These are phyloP conservation scores for Solanum chiquidenum DNA, from an alignment of 257 asterid species.

Conservation along the genomic window DNA sequence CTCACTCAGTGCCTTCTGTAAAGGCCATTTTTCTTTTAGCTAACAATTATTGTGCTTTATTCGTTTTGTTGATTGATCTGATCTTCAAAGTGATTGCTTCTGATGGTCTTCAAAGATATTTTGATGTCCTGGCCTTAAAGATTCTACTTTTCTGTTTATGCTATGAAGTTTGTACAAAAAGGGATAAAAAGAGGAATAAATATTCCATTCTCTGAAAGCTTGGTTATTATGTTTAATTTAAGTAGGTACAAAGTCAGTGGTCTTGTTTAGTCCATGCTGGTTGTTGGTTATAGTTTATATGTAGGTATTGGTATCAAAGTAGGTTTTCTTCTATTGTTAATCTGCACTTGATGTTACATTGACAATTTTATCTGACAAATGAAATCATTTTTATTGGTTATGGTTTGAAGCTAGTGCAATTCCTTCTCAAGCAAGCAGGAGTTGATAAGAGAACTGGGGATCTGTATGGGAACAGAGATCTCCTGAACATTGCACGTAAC, in stretches of 20 bases:
- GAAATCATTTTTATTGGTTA: conserved; percentile 4
- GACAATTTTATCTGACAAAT: background rate
- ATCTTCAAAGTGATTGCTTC: background rate
- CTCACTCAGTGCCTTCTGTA: background rate
- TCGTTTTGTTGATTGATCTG: background rate
- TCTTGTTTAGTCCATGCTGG: background rate
- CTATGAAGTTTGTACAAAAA: background rate
- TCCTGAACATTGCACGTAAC: conserved; percentile 81
- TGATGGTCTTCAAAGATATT: background rate
- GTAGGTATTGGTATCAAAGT: background rate
- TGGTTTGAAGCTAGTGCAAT: conserved; percentile 82
- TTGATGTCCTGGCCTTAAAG: background rate
- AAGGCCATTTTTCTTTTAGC: background rate
- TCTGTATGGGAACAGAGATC: conserved; percentile 86
- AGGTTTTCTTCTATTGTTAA: background rate
- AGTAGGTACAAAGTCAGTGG: background rate
- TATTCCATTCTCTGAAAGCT: background rate
- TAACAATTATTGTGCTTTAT: background rate
- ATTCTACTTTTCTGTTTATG: background rate
- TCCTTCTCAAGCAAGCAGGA: conserved; percentile 93
- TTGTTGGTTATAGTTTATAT: background rate
- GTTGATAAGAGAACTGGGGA: conserved; percentile 92
- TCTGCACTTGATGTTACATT: background rate
- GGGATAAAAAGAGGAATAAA: background rate
- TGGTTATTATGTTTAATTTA: background rate